Evolutionary conservation across 768 basidiomycete species (phyloP), one percentile per base, ranked within the genome.

Genomic region (Leccinum sublutescens): DNA sequence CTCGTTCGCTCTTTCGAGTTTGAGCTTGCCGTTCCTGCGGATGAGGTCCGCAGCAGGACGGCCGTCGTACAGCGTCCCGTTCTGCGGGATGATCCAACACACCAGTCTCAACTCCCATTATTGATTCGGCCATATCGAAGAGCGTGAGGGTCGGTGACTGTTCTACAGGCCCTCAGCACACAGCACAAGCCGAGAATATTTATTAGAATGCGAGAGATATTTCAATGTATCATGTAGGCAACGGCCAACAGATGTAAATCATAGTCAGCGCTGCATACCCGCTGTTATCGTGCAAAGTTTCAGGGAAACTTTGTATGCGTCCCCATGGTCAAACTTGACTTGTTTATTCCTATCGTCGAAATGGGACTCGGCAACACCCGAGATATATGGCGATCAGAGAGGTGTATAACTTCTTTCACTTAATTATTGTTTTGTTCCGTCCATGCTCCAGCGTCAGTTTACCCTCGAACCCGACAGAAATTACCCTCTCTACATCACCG

Each of bases 1-100:
- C 76, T 85, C 5, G 57, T 85, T 6, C 79, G 83, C 2, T 71
- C 78, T 0, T 82, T 85, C 50, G 76, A 79, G 57, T 85, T 82
- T 50, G 77, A 81, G 50, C 77, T 85, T 11, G 82, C 82, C 0
- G 83, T 84, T 5, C 78, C 82, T 0, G 72, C 68, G 0, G 67
- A 68, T 9, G 78, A 84, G 23, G 71, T 86, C 81, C 0, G 83
- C 2, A 65, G 54, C 15, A 64, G 40, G 48, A 17, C 52, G 1
- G 55, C 54, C 0, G 63, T 84, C 34, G 79, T 82, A 4, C 76
- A 78, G 59, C 71, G 79, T 12, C 84, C 83, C 5, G 59, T 80
- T 17, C 43, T 85, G 8, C 70, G 60, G 19, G 72, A 72, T 5
- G 78, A 81, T 21, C 71, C 70, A 3, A 67, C 75, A 27, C 73